Evolutionary conservation across 805 yeast species (phyloP), one percentile per base, ranked within the genome.

Genomic region (Kodamaea sagamina): DNA sequence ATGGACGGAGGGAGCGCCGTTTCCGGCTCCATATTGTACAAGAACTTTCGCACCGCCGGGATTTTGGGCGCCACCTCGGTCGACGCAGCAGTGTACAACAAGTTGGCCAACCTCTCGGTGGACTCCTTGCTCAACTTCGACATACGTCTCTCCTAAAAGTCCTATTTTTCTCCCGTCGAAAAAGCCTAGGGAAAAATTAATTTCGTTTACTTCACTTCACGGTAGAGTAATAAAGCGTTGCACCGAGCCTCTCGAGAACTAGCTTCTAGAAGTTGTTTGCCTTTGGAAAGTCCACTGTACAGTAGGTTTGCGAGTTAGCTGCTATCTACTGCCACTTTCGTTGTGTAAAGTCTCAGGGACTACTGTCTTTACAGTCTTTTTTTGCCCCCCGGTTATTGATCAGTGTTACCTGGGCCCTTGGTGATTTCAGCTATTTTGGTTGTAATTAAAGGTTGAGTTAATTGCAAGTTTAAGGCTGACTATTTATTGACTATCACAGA

Each of bases 41-140:
- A 50, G n/a, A 50, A 51, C 38, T 55, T 54, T 15, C 59, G 53
- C 29, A 67, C 59, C 1, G 47, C 47, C 2, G 68, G 65, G 8
- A 60, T 46, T 41, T 59, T 57, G 10, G 62, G 51, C 3, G 59
- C 57, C 18, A 65, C 49, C 37, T 61, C 63, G 2, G 58, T 57
- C 3, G 65, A 55, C 0, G 68, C 49, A 29, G 63, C 54, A n/a
- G 58, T 47, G 41, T 63, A 62, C 22, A 67, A 54, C 10, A 67
- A 58, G 35, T 55, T 61, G 22, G 63, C 55, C 6, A 66, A 55
- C 38, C 61, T 47, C 41, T 63, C 57, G 2, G 63, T 53, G 13
- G 59, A 55, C 18, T 47, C 47, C 24, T 45, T 50, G 2, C 55
- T 37, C 12, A 53, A 42, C 29, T 38, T 29, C 13, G 40, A 4